phyloP scores from a whole-genome alignment of 2,329 filamentous ascomycete genomes.

The Conoideocrella luteorostrata region DNA sequence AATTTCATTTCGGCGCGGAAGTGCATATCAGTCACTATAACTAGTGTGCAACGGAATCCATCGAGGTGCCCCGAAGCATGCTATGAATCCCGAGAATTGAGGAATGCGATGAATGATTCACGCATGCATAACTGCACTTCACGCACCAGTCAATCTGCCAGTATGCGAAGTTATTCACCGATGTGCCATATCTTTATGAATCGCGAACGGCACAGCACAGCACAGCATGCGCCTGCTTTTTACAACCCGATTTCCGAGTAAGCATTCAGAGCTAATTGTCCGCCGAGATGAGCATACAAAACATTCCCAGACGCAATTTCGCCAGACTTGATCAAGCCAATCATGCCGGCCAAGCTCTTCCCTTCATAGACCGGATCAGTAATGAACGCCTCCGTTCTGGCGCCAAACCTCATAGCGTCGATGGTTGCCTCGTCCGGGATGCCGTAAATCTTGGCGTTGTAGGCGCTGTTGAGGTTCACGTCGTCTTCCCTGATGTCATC shows the following conservation, averaged over 20 bases:
- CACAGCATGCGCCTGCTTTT: background rate
- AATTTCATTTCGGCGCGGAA: no score
- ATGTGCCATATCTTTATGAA: no score
- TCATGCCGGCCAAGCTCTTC: conserved; percentile 67
- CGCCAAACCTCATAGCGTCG: conserved; percentile 62
- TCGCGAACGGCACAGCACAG: no score
- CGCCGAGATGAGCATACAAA: conserved; percentile 65
- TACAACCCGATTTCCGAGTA: conserved; percentile 22
- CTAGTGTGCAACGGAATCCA: no score
- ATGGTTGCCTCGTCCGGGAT: conserved; percentile 59
- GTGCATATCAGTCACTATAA: no score
- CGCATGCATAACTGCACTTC: no score
- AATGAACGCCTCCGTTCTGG: conserved; percentile 63
- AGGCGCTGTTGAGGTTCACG: conserved; percentile 46
- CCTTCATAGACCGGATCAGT: conserved; percentile 73
- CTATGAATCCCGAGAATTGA: no score
- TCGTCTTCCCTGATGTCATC: conserved; percentile 56
- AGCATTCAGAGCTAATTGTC: conserved; percentile 63
- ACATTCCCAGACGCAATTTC: conserved; percentile 60
- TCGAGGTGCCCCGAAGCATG: no score
- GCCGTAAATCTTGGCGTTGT: conserved; percentile 63
- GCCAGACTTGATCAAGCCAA: conserved; percentile 58
- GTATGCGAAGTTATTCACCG: no score
- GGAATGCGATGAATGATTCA: no score
- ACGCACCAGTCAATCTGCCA: no score